Evolutionary conservation across 169 alveolate genomes (phyloP), one percentile per base, ranked within the genome.

Genomic region (Plasmodium vivax): DNA sequence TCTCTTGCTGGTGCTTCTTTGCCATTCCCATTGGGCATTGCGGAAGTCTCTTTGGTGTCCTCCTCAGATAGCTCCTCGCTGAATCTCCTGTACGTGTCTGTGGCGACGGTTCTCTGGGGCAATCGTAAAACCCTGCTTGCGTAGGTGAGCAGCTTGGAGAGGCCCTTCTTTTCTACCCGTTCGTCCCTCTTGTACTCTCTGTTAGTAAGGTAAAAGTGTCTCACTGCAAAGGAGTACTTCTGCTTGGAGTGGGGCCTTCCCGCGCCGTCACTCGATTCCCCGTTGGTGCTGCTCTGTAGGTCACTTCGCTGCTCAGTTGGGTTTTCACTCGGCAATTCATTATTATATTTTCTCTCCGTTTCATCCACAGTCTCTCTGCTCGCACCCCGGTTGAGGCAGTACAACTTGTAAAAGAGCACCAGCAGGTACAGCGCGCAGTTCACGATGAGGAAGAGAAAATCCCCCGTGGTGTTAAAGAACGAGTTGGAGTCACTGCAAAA

Each of bases 381-480:
- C 79, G 9, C 27, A 4, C 19, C 12, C 19, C 54, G 38, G 74
- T n/a, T 91, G 2, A 75, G 27, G 36, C 41, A 3, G 23, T 38
- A 82, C 56, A 82, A 27, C 30, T 82, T 91, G 14, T 45, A 91
- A 68, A 91, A 6, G 14, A 91, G n/a, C 10, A 91, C n/a, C 32
- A 72, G n/a, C 14, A 91, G 75, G 73, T 91, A 91, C 16, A 91
- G 2, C 19, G 45, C 19, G 45, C 84, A 91, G 34, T 91, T 91
- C 7, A 91, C 74, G 32, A 82, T 45, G 36, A 91, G 34, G 77
- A 91, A 91, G 19, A 75, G 3, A 32, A 91, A 91, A 73, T 91
- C 95, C 19, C 95, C 91, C 30, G 32, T 62, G 10, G 43, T 77
- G 84, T 81, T 91, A 41, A 54, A 91, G 54, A 71, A 91, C 8